A percentile compares a stretch with the other conserved stretches of the same genome.
phyloP scores from a whole-genome alignment of 2,329 filamentous ascomycete genomes.

The Capronia americana region DNA sequence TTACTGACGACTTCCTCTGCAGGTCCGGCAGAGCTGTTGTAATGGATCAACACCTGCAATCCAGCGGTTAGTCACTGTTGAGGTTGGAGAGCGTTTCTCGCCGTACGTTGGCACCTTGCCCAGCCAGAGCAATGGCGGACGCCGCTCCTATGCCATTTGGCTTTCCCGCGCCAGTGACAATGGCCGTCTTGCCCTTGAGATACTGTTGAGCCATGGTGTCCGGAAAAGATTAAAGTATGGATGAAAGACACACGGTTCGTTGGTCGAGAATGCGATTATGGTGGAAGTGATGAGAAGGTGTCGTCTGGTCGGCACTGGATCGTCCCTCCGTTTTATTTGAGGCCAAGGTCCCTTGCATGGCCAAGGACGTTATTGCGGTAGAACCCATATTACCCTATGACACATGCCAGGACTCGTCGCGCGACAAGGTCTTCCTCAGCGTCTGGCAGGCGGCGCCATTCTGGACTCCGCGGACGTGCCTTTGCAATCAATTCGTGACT shows the following conservation, averaged over 20 bases:
- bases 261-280: neutral
- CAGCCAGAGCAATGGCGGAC: slow-evolving; percentile 30
- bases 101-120: slow-evolving; percentile 33
- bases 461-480: neutral
- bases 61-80: slow-evolving; percentile 36
- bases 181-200: slow-evolving; percentile 39
- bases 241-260: neutral
- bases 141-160: slow-evolving; percentile 41
- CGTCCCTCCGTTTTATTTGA: neutral
- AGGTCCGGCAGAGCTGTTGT: slow-evolving; percentile 41
- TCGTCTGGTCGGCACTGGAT: neutral
- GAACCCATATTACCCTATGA: neutral
- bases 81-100: neutral
- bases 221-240: neutral
- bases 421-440: neutral
- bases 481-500: neutral
- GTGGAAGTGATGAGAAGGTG: slow-evolving; percentile 1
- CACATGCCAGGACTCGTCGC: neutral
- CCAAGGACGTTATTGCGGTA: neutral
- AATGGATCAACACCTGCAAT: slow-evolving; percentile 42
- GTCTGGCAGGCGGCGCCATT: neutral
- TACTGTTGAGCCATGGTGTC: slow-evolving; percentile 28
- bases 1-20: slow-evolving; percentile 41
- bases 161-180: slow-evolving; percentile 43
- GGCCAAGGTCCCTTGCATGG: neutral